Percentiles rank a stretch among this genome's conserved stretches.
Conservation (phyloP, 495 filamentous ascomycete genomes). For the Penicillium taxi region DNA sequence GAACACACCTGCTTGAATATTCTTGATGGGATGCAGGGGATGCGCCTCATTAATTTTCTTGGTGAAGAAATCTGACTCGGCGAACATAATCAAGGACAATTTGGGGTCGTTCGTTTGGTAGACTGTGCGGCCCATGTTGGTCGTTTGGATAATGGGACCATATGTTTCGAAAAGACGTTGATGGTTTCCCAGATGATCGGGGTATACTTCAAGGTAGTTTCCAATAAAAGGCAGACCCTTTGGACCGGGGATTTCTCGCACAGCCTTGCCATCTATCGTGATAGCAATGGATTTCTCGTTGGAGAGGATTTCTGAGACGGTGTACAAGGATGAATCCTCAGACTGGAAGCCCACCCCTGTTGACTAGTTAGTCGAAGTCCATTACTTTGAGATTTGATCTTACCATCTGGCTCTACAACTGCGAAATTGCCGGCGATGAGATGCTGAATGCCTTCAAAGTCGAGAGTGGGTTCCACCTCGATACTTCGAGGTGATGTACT, state of each 20-base stretch:
- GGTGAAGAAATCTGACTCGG: conserved; percentile 42
- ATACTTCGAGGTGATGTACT: conserved; percentile 29
- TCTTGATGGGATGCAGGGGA: conserved; percentile 38
- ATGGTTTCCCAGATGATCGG: conserved; percentile 52
- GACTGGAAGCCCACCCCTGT: conserved; percentile 33
- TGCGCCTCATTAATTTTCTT: conserved; percentile 45
- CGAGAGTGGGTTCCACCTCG: conserved; percentile 26
- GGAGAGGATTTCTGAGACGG: conserved; percentile 22
- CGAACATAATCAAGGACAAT: conserved; percentile 30
- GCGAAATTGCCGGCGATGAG: conserved; percentile 36
- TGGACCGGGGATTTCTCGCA: conserved; percentile 38
- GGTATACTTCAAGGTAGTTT: conserved; percentile 46
- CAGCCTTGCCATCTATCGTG: conserved; percentile 29
- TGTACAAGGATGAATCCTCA: conserved; percentile 16
- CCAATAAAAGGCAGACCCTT: conserved; percentile 42
- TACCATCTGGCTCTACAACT: conserved; percentile 29
- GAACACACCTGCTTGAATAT: conserved; percentile 41
- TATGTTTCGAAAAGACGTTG: conserved; percentile 45
- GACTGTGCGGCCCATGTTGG: conserved; percentile 39
- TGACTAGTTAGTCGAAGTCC: background rate
- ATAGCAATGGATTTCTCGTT: conserved; percentile 23
- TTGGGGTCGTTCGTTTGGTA: conserved; percentile 45
- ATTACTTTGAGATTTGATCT: conserved; percentile 1
- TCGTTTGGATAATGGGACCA: conserved; percentile 47
- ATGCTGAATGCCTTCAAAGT: conserved; percentile 28